Evolutionary conservation across 139 green algal species (phyloP).

Genomic region (Astrephomene gubernaculifera): DNA sequence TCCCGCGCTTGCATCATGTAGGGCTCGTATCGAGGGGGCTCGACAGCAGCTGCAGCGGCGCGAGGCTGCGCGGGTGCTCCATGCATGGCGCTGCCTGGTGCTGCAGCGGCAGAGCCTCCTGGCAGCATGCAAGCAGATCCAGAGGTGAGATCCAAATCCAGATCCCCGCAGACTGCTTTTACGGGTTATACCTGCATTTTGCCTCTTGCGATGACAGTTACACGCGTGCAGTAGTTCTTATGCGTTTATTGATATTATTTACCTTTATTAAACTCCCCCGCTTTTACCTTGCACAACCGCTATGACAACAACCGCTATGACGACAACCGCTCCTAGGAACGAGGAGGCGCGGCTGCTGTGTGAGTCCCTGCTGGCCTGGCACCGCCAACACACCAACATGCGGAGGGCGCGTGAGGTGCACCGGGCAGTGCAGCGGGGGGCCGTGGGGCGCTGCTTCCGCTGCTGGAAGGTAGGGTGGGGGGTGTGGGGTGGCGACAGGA

Average conservation of each 20-base stretch:
- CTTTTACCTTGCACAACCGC: too few relatives aligned
- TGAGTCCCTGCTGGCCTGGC: neutral
- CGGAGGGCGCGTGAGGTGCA: neutral
- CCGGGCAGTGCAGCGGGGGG: neutral
- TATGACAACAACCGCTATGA: too few relatives aligned
- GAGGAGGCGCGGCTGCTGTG: conserved; percentile 30
- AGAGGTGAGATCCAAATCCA: too few relatives aligned
- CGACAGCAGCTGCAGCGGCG: neutral
- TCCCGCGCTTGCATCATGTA: too few relatives aligned
- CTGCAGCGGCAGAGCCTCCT: neutral
- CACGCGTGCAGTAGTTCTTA: too few relatives aligned
- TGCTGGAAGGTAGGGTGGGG: conserved; percentile 35
- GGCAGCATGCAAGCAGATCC: conserved; percentile 7
- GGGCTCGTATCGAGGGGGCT: neutral
- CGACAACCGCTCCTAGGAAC: neutral
- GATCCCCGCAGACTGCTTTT: too few relatives aligned
- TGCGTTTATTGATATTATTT: too few relatives aligned
- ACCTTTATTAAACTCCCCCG: too few relatives aligned
- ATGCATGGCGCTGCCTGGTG: neutral
- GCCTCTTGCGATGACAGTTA: too few relatives aligned
- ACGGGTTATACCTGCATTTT: too few relatives aligned
- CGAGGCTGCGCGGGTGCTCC: neutral
- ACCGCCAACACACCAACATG: conserved; percentile 1
- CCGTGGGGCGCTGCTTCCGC: neutral
- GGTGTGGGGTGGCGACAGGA: too few relatives aligned